Conservation (phyloP, 169 alveolate species). For the Eimeria sp. region DNA sequence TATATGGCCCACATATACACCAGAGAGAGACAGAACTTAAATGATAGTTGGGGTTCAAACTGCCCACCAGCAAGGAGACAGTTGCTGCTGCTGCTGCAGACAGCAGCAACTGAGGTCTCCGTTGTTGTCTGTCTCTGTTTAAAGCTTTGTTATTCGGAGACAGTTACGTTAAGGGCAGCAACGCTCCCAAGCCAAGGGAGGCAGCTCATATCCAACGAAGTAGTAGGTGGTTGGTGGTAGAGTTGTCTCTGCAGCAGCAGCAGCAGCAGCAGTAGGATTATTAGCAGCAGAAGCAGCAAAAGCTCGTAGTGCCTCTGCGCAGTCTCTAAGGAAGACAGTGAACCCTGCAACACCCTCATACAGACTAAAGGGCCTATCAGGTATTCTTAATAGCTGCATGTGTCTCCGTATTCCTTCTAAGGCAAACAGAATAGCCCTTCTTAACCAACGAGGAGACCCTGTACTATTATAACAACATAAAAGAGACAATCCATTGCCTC, state of each 20-base stretch:
- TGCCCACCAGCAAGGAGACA: too few species aligned
- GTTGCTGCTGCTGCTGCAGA: too few species aligned
- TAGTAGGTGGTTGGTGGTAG: conserved; percentile 10
- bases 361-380: conserved; percentile 69
- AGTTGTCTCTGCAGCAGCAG: background rate
- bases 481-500: conserved; percentile 91
- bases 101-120: too few species aligned
- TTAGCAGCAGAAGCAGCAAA: too few species aligned
- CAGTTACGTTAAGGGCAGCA: too few species aligned
- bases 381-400: conserved; percentile 8
- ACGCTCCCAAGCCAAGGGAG: conserved; percentile 46
- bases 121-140: too few species aligned
- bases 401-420: conserved; percentile 32
- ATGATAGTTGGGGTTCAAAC: too few species aligned
- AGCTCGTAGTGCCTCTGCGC: conserved; percentile 44
- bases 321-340: conserved; percentile 54
- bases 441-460: conserved; percentile 87
- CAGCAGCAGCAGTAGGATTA: too few species aligned
- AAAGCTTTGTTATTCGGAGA: too few species aligned
- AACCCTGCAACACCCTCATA: conserved; percentile 75
- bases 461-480: conserved; percentile 86
- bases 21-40: too few species aligned
- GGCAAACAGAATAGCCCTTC: conserved; percentile 88
- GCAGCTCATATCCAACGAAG: conserved; percentile 34
- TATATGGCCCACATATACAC: too few species aligned